Evolutionary conservation across 352 stramenopile species (phyloP).

Genomic region (Pythium grandisporangium): DNA sequence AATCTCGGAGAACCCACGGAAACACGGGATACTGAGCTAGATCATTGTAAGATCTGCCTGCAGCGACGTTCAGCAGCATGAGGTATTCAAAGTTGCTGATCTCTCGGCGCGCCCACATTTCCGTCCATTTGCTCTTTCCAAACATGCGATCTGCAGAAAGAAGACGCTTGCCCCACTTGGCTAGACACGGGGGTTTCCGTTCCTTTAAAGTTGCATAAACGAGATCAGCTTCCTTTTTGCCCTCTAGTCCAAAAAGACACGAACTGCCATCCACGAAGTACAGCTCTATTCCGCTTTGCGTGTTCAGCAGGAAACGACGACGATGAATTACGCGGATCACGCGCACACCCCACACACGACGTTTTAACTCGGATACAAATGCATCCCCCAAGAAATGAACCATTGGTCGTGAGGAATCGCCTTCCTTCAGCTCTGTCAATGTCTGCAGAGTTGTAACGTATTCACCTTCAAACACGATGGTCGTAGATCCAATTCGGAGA

Average conservation of each 20-base stretch:
- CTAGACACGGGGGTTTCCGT: conserved; percentile 71
- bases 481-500: conserved; percentile 56
- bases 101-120: conserved; percentile 81
- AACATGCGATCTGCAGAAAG: conserved; percentile 66
- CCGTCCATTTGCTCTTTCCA: conserved; percentile 75
- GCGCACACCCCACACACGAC: conserved; percentile 66
- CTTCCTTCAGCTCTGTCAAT: conserved; percentile 39
- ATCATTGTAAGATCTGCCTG: conserved; percentile 95
- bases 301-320: conserved; percentile 63
- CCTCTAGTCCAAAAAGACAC: conserved; percentile 65
- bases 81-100: conserved; percentile 96
- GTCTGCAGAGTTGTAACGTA: conserved; percentile 58
- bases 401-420: conserved; percentile 25
- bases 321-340: conserved; percentile 76
- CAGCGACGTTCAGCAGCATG: conserved; percentile 93
- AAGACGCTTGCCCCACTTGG: conserved; percentile 70
- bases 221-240: conserved; percentile 53
- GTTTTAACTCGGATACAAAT: conserved; percentile 61
- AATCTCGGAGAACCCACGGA: conserved; percentile 97
- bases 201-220: conserved; percentile 73
- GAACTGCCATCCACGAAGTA: conserved; percentile 84
- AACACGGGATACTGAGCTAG: conserved; percentile 98
- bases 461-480: conserved; percentile 78
- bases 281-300: conserved; percentile 64
- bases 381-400: conserved; percentile 36